These are phyloP conservation scores for Calocera viscosa DNA, from an alignment of 768 basidiomycete species.

Conservation along the genomic window DNA sequence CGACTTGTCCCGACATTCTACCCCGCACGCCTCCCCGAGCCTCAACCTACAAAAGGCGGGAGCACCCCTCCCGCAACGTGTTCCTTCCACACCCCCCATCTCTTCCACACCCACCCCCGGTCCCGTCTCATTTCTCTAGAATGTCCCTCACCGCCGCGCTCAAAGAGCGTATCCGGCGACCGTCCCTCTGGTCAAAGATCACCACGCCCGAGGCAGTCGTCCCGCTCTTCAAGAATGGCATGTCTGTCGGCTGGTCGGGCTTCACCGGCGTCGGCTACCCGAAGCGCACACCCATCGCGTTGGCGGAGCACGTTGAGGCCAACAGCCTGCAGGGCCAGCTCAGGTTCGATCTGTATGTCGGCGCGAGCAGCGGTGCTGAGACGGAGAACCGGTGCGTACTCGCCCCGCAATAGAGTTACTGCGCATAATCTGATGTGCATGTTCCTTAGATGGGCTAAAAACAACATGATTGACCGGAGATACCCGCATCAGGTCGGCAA, in stretches of 20 bases:
- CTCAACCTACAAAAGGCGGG: not conserved
- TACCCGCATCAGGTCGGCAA: conserved; percentile 25
- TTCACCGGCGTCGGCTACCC: conserved; percentile 13
- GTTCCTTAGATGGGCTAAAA: conserved; percentile 6
- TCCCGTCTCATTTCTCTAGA: not conserved
- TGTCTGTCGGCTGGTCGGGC: conserved; percentile 13
- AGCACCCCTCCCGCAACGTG: not conserved
- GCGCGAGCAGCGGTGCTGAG: conserved; percentile 8
- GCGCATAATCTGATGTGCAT: conserved; percentile 17
- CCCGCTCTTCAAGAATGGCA: conserved; percentile 17
- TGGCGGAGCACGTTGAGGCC: conserved; percentile 22
- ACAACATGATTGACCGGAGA: conserved; percentile 19
- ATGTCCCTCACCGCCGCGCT: conserved; percentile 6
- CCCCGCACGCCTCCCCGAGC: not conserved
- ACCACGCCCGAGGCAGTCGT: conserved; percentile 14
- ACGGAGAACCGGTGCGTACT: not conserved
- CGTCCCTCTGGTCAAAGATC: conserved; percentile 5
- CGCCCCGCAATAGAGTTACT: conserved; percentile 21
- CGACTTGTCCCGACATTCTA: not conserved
- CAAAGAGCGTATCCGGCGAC: conserved; percentile 6
- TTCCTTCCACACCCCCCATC: not conserved
- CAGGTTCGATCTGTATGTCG: conserved; percentile 20
- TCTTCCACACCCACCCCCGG: not conserved
- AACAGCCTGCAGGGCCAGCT: conserved; percentile 22
- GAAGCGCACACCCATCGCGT: conserved; percentile 15